These are phyloP conservation scores for Grigorovia transvaalensis DNA, from an alignment of 805 yeast genomes.

Conservation along the genomic window DNA sequence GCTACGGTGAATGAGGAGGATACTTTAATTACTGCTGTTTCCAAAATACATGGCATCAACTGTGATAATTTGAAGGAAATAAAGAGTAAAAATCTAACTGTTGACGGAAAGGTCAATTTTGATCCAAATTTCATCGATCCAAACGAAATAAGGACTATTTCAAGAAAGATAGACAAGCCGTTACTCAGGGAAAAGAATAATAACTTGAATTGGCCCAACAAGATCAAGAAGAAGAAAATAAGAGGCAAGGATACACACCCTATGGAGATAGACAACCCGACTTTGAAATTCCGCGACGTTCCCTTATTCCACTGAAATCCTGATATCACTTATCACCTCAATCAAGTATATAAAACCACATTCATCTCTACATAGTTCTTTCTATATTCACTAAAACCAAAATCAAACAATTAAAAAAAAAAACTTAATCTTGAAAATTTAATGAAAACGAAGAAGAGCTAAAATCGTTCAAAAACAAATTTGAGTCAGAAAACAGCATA, in stretches of 20 bases:
- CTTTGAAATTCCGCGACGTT: conserved; percentile 9
- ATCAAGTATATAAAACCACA: neutral
- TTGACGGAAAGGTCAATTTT: conserved; percentile 3
- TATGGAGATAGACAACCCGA: neutral
- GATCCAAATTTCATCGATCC: conserved; percentile 8
- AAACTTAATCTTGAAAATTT: neutral
- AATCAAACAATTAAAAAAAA: neutral
- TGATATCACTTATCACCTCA: neutral
- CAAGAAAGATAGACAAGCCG: conserved; percentile 16
- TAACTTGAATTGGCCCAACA: conserved; percentile 18
- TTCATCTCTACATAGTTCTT: neutral
- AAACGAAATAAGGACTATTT: conserved; percentile 16
- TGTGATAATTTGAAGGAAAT: conserved; percentile 12
- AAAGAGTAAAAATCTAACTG: conserved; percentile 2
- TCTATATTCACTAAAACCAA: too few relatives aligned
- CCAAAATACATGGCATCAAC: conserved; percentile 17
- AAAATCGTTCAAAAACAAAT: neutral
- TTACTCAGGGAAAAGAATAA: conserved; percentile 13
- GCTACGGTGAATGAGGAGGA: neutral
- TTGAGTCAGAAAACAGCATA: neutral
- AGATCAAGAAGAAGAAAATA: conserved; percentile 7
- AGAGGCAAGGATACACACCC: neutral
- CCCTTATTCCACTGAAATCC: conserved; percentile 9
- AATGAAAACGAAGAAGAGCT: too few relatives aligned
- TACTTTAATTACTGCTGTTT: conserved; percentile 4